Percentiles rank a stretch among this genome's conserved stretches.
Evolutionary conservation across 1,139 yeast genomes (phyloP).

Genomic region (Yamadazyma pseudoaaseri): DNA sequence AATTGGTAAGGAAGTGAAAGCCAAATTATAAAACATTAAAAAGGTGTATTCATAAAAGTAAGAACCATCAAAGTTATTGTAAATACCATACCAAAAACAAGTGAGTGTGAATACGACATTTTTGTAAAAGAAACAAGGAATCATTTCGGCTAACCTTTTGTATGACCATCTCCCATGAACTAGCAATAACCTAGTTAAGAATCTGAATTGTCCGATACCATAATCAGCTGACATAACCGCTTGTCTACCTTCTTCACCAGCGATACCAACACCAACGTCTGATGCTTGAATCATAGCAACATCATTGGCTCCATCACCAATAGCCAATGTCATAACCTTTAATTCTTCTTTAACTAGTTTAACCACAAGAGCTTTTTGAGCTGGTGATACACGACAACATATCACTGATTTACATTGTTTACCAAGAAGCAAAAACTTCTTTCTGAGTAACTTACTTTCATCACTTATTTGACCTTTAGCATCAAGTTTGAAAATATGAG

Average conservation of each 20-base stretch:
- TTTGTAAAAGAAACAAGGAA: conserved; percentile 64
- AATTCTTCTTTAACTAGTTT: conserved; percentile 49
- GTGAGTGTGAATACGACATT: conserved; percentile 61
- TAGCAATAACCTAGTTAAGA: conserved; percentile 49
- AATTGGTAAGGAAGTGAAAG: conserved; percentile 62
- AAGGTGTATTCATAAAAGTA: conserved; percentile 61
- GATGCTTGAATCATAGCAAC: conserved; percentile 72
- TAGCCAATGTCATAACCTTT: conserved; percentile 61
- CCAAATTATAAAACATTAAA: conserved; percentile 64
- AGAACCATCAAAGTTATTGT: conserved; percentile 58
- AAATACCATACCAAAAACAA: conserved; percentile 62
- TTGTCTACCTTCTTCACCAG: conserved; percentile 69
- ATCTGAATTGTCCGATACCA: conserved; percentile 64
- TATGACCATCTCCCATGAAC: conserved; percentile 70
- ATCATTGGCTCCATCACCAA: conserved; percentile 70
- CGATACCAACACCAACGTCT: conserved; percentile 65
- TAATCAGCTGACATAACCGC: conserved; percentile 69
- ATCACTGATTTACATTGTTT: conserved; percentile 60
- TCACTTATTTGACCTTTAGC: conserved; percentile 16
- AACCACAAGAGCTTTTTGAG: conserved; percentile 62
- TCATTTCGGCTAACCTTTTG: conserved; percentile 61
- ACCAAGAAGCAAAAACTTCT: conserved; percentile 54
- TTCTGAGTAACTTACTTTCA: conserved; percentile 18
- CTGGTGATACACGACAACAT: conserved; percentile 66
- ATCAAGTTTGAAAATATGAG: conserved; percentile 34